Conservation (phyloP, 2,329 filamentous ascomycete genomes). For the Pseudocercospora crystallina region DNA sequence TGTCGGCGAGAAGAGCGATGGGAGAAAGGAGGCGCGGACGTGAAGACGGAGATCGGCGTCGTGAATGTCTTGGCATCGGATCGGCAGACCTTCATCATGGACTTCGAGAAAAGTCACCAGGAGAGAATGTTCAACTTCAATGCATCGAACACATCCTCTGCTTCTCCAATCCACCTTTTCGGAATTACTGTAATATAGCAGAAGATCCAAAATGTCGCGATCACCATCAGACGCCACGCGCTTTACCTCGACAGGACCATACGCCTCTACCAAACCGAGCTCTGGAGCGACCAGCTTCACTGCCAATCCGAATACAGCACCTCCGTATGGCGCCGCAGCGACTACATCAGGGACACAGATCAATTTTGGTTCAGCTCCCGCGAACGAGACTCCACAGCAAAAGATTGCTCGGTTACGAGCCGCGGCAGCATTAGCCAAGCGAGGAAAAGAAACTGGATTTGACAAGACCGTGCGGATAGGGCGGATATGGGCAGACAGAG, state of each 20-base stretch:
- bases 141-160: constrained; percentile 11
- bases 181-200: background rate
- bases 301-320: constrained; percentile 30
- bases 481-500: constrained; percentile 58
- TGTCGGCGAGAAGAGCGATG: too few relatives aligned
- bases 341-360: constrained; percentile 27
- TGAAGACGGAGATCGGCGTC: too few relatives aligned
- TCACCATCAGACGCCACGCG: constrained; percentile 78
- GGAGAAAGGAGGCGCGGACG: too few relatives aligned
- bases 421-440: constrained; percentile 48
- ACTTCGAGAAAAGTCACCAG: constrained; percentile 2
- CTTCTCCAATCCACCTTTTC: background rate
- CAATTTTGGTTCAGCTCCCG: constrained; percentile 28
- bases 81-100: constrained; percentile 1
- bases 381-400: constrained; percentile 54
- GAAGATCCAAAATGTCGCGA: constrained; percentile 52
- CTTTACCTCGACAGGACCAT: constrained; percentile 69
- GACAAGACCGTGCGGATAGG: constrained; percentile 57
- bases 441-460: constrained; percentile 52
- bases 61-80: background rate
- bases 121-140: constrained; percentile 7
- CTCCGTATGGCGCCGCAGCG: constrained; percentile 4
- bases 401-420: constrained; percentile 54
- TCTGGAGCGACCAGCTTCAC: constrained; percentile 34
- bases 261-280: constrained; percentile 65